Percentiles rank a stretch among this genome's conserved stretches.
phyloP scores from a whole-genome alignment of 345 rosid genomes.

The Rubroshorea leprosula region DNA sequence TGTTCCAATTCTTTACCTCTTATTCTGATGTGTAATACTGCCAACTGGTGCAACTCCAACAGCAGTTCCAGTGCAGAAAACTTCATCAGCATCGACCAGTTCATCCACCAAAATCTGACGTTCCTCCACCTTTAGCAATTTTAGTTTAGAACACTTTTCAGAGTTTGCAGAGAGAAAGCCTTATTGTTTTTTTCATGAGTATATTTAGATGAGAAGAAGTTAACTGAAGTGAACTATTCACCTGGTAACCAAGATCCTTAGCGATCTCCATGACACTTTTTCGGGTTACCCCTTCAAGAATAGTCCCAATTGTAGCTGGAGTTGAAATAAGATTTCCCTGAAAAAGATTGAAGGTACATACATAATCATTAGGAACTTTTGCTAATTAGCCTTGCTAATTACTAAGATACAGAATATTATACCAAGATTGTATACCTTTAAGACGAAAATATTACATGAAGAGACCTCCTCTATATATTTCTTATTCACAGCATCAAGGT shows the following conservation, averaged over 20 bases:
- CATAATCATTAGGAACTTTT: neutral
- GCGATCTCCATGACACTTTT: constrained; percentile 70
- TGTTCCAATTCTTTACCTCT: no score
- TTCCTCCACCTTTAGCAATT: constrained; percentile 50
- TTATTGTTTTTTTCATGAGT: no score
- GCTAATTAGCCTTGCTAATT: no score
- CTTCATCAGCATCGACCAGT: constrained; percentile 52
- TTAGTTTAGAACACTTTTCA: no score
- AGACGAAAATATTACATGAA: constrained; percentile 72
- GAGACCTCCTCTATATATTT: constrained; percentile 81
- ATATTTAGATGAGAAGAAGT: no score
- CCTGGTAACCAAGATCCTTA: constrained; percentile 63
- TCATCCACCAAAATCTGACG: constrained; percentile 51
- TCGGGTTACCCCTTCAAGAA: constrained; percentile 72
- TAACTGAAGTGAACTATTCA: constrained; percentile 5
- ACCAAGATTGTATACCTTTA: constrained; percentile 54
- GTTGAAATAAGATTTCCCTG: constrained; percentile 69
- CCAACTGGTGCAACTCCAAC: constrained; percentile 64
- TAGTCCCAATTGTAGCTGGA: constrained; percentile 68
- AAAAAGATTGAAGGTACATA: constrained; percentile 2
- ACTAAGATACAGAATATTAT: no score
- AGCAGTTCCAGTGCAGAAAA: constrained; percentile 87
- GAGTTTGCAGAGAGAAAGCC: no score
- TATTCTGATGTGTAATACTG: constrained; percentile 49
- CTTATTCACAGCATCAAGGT: constrained; percentile 63